Percentiles rank a stretch among this genome's conserved stretches.
phyloP scores from a whole-genome alignment of 148 eudicot species.

The Bassia scoparia region DNA sequence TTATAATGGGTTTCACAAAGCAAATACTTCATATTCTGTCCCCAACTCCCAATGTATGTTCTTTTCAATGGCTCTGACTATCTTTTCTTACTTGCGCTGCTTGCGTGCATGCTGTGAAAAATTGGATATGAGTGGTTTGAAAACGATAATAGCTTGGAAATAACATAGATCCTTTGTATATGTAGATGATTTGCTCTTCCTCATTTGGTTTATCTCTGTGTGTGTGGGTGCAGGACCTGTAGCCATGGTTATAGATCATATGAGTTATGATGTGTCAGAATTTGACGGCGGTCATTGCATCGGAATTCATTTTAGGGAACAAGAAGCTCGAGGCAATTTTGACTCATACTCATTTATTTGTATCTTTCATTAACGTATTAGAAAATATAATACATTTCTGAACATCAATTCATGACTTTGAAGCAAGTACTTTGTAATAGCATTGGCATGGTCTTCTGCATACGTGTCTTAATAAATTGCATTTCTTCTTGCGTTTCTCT shows the following conservation, averaged over 20 bases:
- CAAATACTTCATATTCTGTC: conserved; percentile 53
- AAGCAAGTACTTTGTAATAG: neutral
- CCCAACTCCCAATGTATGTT: conserved; percentile 78
- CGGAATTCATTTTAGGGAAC: conserved; percentile 62
- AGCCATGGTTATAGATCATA: conserved; percentile 63
- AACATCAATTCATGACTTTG: neutral
- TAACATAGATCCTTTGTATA: neutral
- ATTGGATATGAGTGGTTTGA: no score
- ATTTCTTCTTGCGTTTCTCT: no score
- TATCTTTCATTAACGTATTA: neutral
- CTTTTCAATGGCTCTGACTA: neutral
- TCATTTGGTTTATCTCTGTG: no score
- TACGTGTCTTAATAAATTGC: no score
- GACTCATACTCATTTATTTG: neutral
- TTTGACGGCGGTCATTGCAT: conserved; percentile 60
- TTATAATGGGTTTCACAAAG: conserved; percentile 72
- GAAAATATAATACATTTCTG: neutral
- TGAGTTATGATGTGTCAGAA: conserved; percentile 51
- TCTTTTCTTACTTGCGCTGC: conserved; percentile 4
- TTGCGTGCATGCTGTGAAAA: no score
- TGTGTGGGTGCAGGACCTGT: conserved; percentile 42
- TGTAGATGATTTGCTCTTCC: conserved; percentile 3
- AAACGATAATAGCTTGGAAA: no score
- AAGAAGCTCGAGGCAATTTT: conserved; percentile 52
- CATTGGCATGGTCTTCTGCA: neutral